These are phyloP conservation scores for Sclerotinia borealis DNA, from an alignment of 2,329 filamentous ascomycete genomes.

Conservation along the genomic window DNA sequence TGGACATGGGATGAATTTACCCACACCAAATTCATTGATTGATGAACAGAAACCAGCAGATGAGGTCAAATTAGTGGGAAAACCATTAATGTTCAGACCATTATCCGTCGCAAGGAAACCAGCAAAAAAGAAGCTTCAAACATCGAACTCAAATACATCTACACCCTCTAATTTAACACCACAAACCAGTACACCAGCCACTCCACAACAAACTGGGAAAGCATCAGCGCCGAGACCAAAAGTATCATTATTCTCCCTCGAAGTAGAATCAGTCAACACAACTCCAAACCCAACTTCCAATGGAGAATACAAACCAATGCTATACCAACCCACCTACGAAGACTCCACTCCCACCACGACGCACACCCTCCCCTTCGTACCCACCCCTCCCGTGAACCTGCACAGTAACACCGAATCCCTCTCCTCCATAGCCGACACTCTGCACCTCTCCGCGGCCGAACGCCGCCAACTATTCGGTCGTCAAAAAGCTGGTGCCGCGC, in stretches of 20 bases:
- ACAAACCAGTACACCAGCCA: slow-evolving; percentile 16
- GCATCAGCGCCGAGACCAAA: slow-evolving; percentile 55
- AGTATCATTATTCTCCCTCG: slow-evolving; percentile 64
- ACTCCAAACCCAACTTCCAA: slow-evolving; percentile 12
- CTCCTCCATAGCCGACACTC: slow-evolving; percentile 63
- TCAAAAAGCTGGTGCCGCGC: slow-evolving; percentile 35
- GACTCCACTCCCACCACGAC: slow-evolving; percentile 27
- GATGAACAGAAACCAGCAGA: slow-evolving; percentile 51
- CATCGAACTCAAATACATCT: slow-evolving; percentile 20
- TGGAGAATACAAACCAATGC: slow-evolving; percentile 47
- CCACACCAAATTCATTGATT: slow-evolving; percentile 44
- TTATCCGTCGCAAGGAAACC: slow-evolving; percentile 75
- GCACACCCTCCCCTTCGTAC: slow-evolving; percentile 24
- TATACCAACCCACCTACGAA: slow-evolving; percentile 35
- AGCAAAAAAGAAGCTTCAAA: slow-evolving; percentile 54
- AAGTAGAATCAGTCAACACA: slow-evolving; percentile 33
- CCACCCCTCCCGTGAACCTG: slow-evolving; percentile 24
- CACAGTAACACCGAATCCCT: slow-evolving; percentile 50
- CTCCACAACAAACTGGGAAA: slow-evolving; percentile 11
- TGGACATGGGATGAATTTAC: slow-evolving; percentile 32
- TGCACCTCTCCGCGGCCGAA: slow-evolving; percentile 72
- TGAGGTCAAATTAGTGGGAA: slow-evolving; percentile 65
- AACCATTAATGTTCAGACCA: slow-evolving; percentile 82
- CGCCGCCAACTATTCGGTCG: slow-evolving; percentile 83
- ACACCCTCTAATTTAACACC: slow-evolving; percentile 23